A percentile compares a stretch with the other conserved stretches of the same genome.
Evolutionary conservation across 345 rosid genomes (phyloP).

Genomic region (Durio zibethinus): DNA sequence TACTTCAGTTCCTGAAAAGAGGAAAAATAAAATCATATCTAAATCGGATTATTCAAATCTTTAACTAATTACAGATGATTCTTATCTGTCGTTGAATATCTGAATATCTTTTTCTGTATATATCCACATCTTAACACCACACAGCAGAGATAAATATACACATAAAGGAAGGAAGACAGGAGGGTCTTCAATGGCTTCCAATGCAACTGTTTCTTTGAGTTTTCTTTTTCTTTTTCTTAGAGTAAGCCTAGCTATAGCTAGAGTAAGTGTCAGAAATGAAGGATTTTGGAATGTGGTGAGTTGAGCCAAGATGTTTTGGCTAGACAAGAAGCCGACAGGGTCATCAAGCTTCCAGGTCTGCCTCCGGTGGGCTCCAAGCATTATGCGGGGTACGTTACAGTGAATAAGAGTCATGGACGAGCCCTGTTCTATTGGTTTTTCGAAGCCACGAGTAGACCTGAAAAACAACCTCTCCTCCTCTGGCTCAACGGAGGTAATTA

Average conservation of each 20-base stretch:
- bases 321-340: slow-evolving; percentile 53
- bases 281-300: background rate
- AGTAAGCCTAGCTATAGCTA: background rate
- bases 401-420: slow-evolving; percentile 62
- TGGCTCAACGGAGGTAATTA: slow-evolving; percentile 84
- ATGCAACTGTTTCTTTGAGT: background rate
- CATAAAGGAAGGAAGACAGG: background rate
- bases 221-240: slow-evolving; percentile 2
- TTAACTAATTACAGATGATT: slow-evolving; percentile 8
- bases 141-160: background rate
- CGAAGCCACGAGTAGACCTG: slow-evolving; percentile 48
- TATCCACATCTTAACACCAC: background rate
- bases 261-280: background rate
- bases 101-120: background rate
- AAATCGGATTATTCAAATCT: background rate
- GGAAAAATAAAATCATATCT: background rate
- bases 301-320: slow-evolving; percentile 20
- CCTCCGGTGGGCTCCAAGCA: slow-evolving; percentile 63
- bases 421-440: slow-evolving; percentile 89
- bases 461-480: slow-evolving; percentile 53
- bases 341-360: slow-evolving; percentile 59
- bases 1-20: background rate
- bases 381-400: slow-evolving; percentile 82
- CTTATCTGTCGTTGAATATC: slow-evolving; percentile 21
- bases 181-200: background rate